These are phyloP conservation scores for Xylaria sp. DNA, from an alignment of 2,329 filamentous ascomycete species.

Conservation along the genomic window DNA sequence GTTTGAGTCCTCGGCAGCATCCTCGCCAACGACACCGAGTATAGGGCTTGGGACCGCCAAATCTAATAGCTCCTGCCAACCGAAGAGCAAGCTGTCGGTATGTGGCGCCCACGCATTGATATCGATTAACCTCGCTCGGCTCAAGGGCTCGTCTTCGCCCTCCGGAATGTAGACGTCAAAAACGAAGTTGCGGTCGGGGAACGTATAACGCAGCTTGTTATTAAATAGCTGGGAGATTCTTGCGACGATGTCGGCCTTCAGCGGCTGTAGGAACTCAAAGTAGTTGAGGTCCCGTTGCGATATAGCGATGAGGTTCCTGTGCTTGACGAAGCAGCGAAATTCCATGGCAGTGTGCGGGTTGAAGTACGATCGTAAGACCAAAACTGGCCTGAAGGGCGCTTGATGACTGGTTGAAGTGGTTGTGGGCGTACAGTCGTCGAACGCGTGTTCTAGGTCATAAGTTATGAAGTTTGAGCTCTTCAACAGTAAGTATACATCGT, in stretches of 20 bases:
- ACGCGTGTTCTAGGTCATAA: conserved; percentile 92
- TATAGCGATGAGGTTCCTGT: conserved; percentile 81
- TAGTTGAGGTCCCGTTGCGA: conserved; percentile 91
- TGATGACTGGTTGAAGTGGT: conserved; percentile 49
- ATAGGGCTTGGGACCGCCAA: conserved; percentile 70
- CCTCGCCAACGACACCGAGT: conserved; percentile 59
- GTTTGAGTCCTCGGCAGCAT: conserved; percentile 50
- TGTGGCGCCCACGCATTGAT: conserved; percentile 93
- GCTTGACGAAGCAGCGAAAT: conserved; percentile 94
- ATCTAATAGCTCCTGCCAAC: conserved; percentile 86
- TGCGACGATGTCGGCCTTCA: conserved; percentile 73
- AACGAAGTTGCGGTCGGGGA: conserved; percentile 83
- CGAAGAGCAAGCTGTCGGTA: conserved; percentile 89
- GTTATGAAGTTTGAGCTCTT: conserved; percentile 96
- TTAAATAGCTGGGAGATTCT: conserved; percentile 82
- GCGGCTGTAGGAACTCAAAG: conserved; percentile 78
- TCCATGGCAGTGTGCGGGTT: conserved; percentile 90
- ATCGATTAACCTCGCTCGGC: conserved; percentile 86
- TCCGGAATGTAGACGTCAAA: conserved; percentile 95
- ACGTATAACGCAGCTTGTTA: conserved; percentile 75
- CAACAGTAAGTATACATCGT: conserved; percentile 91
- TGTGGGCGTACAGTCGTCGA: conserved; percentile 73
- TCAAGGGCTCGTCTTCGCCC: conserved; percentile 66
- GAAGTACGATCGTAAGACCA: conserved; percentile 89
- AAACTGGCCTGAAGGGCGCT: conserved; percentile 73